A percentile compares a stretch with the other conserved stretches of the same genome.
phyloP scores from a whole-genome alignment of 2,329 filamentous ascomycete species.

The Colletotrichum sp. region DNA sequence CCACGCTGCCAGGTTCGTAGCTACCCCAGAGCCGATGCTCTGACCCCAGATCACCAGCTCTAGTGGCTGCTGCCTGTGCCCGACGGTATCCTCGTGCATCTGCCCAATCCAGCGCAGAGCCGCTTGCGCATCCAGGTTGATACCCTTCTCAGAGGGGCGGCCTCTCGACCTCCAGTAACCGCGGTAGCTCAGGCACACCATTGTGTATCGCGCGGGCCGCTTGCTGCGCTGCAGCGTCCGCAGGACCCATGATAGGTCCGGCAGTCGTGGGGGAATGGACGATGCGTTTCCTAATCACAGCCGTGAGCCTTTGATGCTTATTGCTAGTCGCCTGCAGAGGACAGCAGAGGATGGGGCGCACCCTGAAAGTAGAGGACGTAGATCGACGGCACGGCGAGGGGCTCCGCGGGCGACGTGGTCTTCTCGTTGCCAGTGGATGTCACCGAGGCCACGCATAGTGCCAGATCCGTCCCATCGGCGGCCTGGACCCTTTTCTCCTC shows the following conservation, averaged over 20 bases:
- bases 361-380: conserved; percentile 65
- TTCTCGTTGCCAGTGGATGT: conserved; percentile 22
- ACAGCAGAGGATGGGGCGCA: conserved; percentile 27
- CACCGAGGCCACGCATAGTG: conserved; percentile 59
- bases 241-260: conserved; percentile 59
- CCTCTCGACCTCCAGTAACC: conserved; percentile 82
- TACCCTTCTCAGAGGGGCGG: conserved; percentile 70
- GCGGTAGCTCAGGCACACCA: conserved; percentile 66
- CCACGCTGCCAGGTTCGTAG: conserved; percentile 58
- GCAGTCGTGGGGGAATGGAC: conserved; percentile 60
- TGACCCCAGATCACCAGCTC: conserved; percentile 75
- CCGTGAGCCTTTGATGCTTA: neutral
- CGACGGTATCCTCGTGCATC: conserved; percentile 33
- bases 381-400: conserved; percentile 34
- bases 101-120: conserved; percentile 65
- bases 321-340: conserved; percentile 7
- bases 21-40: conserved; percentile 76
- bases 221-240: conserved; percentile 43
- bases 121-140: conserved; percentile 70
- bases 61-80: conserved; percentile 19
- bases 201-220: conserved; percentile 42
- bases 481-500: conserved; percentile 64
- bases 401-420: conserved; percentile 9
- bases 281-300: conserved; percentile 58
- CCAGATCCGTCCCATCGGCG: conserved; percentile 68